Conservation (phyloP, 352 stramenopile genomes). For the Globisporangium irregulare region DNA sequence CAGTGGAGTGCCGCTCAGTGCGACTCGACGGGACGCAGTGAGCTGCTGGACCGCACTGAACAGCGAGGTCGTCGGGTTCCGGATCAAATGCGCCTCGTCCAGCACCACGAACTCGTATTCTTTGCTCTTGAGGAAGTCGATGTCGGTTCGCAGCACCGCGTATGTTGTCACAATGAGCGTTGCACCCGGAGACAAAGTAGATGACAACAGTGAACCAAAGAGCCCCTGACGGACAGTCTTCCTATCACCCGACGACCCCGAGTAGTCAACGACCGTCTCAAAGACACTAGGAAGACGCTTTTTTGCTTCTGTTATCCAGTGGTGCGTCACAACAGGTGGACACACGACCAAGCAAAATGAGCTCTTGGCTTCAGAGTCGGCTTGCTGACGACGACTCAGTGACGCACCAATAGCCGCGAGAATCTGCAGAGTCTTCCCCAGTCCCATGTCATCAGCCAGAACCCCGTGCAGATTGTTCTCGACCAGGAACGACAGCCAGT, state of each 20-base stretch:
- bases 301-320: constrained; percentile 93
- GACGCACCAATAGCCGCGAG: constrained; percentile 84
- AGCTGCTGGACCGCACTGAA: constrained; percentile 85
- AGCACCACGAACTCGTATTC: constrained; percentile 90
- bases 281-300: constrained; percentile 79
- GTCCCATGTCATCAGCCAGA: constrained; percentile 87
- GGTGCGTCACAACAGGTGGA: constrained; percentile 91
- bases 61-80: constrained; percentile 91
- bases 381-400: constrained; percentile 7
- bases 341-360: constrained; percentile 87
- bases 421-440: constrained; percentile 95
- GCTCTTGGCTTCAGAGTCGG: constrained; percentile 14
- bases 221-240: constrained; percentile 25
- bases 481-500: constrained; percentile 74
- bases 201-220: not conserved
- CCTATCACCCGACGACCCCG: constrained; percentile 43
- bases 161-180: constrained; percentile 84
- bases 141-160: constrained; percentile 82
- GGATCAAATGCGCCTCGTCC: constrained; percentile 97
- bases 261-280: constrained; percentile 75
- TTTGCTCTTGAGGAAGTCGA: constrained; percentile 47
- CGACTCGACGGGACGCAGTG: constrained; percentile 84
- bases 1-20: constrained; percentile 96
- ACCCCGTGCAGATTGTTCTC: constrained; percentile 77
- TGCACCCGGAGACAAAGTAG: not conserved